Percentiles rank a stretch among this genome's conserved stretches.
Evolutionary conservation across 2,329 filamentous ascomycete genomes (phyloP).

Genomic region (Cladophialophora yegresii): DNA sequence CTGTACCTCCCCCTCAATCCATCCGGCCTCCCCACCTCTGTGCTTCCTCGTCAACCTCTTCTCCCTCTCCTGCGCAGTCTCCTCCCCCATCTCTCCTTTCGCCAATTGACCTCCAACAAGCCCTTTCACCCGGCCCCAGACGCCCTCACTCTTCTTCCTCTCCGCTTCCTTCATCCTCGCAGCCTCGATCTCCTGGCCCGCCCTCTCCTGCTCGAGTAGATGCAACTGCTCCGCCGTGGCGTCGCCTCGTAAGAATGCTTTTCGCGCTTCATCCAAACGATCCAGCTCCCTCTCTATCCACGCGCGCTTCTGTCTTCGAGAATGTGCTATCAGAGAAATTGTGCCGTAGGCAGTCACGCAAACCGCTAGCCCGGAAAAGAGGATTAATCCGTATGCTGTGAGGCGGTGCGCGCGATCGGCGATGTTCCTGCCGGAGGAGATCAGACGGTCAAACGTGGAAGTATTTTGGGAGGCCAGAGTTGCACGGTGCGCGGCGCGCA

Average conservation of each 20-base stretch:
- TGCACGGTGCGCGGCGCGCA: conserved; percentile 68
- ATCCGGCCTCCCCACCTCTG: conserved; percentile 18
- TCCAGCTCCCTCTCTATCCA: conserved; percentile 58
- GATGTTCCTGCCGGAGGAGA: conserved; percentile 56
- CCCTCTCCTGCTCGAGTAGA: conserved; percentile 49
- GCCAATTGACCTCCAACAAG: conserved; percentile 23
- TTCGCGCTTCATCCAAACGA: conserved; percentile 46
- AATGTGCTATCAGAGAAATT: conserved; percentile 67
- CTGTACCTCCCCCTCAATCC: conserved; percentile 25
- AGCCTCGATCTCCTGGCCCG: conserved; percentile 47
- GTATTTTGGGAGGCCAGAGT: conserved; percentile 63
- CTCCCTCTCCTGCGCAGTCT: conserved; percentile 24
- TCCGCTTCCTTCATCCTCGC: conserved; percentile 46
- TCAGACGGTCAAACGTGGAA: conserved; percentile 56
- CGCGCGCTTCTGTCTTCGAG: conserved; percentile 64
- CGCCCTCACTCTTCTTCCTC: conserved; percentile 43
- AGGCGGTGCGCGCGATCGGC: conserved; percentile 64
- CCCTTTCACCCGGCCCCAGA: conserved; percentile 33
- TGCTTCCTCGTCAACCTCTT: conserved; percentile 22
- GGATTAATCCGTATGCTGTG: conserved; percentile 62
- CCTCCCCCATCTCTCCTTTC: conserved; percentile 31
- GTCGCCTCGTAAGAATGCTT: conserved; percentile 46
- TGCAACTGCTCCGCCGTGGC: conserved; percentile 48
- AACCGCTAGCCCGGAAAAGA: conserved; percentile 60
- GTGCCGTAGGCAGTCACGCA: conserved; percentile 65